A percentile compares a stretch with the other conserved stretches of the same genome.
These are phyloP conservation scores for Bryum argenteum DNA, from an alignment of 225 moss, liverwort and hornwort species.

Conservation along the genomic window DNA sequence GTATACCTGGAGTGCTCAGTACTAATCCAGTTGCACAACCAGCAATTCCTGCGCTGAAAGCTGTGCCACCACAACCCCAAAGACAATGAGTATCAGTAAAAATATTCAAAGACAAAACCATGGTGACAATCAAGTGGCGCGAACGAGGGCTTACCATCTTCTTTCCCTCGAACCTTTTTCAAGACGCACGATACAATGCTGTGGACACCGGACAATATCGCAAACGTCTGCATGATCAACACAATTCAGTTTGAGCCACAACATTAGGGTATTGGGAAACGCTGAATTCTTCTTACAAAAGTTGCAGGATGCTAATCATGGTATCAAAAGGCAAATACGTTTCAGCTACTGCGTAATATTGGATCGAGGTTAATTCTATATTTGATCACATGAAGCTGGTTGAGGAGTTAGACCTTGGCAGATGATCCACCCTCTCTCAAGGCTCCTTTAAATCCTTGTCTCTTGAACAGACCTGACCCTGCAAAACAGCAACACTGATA, in stretches of 20 bases:
- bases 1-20: slow-evolving; percentile 72
- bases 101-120: not conserved
- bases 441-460: slow-evolving; percentile 82
- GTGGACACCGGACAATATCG: slow-evolving; percentile 89
- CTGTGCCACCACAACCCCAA: slow-evolving; percentile 43
- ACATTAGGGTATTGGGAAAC: no score
- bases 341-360: not conserved
- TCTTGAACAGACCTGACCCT: slow-evolving; percentile 91
- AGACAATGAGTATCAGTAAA: not conserved
- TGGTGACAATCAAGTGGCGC: not conserved
- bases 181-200: slow-evolving; percentile 84
- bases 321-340: not conserved
- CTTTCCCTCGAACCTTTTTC: slow-evolving; percentile 81
- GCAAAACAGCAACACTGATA: slow-evolving; percentile 1
- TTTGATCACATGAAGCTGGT: not conserved
- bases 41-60: slow-evolving; percentile 92
- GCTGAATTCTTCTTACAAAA: no score
- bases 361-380: not conserved
- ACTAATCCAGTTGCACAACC: slow-evolving; percentile 96
- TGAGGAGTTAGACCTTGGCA: slow-evolving; percentile 67
- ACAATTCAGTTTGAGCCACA: no score
- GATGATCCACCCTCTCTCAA: slow-evolving; percentile 83
- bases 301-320: not conserved
- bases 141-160: slow-evolving; percentile 70
- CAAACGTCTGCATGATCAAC: slow-evolving; percentile 74